These are phyloP conservation scores for Hyaloperonospora brassicae DNA, from an alignment of 352 stramenopile species.

Conservation along the genomic window DNA sequence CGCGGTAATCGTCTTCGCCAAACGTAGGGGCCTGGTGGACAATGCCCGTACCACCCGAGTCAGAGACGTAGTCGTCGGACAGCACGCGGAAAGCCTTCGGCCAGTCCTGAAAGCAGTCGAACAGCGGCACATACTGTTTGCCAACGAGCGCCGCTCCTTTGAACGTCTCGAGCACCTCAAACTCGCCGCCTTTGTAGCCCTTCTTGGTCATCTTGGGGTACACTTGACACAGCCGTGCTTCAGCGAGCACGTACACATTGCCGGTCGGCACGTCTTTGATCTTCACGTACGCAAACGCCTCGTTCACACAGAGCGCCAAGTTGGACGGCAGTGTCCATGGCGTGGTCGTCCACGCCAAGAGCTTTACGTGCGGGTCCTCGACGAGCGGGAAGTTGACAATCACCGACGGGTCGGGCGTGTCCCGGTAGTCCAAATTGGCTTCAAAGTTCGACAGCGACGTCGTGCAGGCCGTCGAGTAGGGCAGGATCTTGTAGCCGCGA, in stretches of 20 bases:
- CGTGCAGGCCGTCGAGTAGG: conserved; percentile 95
- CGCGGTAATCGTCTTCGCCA: conserved; percentile 99
- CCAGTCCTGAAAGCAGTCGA: conserved; percentile 91
- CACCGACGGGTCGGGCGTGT: conserved; percentile 96
- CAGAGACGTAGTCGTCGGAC: conserved; percentile 97
- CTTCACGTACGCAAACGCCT: conserved; percentile 95
- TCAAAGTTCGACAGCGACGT: conserved; percentile 99
- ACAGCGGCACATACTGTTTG: conserved; percentile 94
- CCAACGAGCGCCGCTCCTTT: conserved; percentile 91
- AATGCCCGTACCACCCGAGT: conserved; percentile 95
- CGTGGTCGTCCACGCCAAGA: conserved; percentile 99
- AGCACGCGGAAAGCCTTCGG: conserved; percentile 92
- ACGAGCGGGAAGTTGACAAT: conserved; percentile 94
- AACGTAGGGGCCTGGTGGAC: conserved; percentile 98
- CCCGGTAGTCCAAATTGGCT: conserved; percentile 98
- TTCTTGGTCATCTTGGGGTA: conserved; percentile 98
- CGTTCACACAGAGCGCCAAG: conserved; percentile 96
- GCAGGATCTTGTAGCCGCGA: conserved; percentile 99
- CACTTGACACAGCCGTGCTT: conserved; percentile 90
- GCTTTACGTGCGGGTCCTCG: conserved; percentile 75
- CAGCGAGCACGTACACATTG: conserved; percentile 91
- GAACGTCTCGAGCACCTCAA: conserved; percentile 88
- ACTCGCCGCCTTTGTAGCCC: conserved; percentile 92
- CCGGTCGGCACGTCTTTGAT: conserved; percentile 90
- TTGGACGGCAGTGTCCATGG: conserved; percentile 99